Percentiles rank a stretch among this genome's conserved stretches.
These are phyloP conservation scores for Trichoderma polysporum DNA, from an alignment of 2,329 filamentous ascomycete genomes.

Conservation along the genomic window DNA sequence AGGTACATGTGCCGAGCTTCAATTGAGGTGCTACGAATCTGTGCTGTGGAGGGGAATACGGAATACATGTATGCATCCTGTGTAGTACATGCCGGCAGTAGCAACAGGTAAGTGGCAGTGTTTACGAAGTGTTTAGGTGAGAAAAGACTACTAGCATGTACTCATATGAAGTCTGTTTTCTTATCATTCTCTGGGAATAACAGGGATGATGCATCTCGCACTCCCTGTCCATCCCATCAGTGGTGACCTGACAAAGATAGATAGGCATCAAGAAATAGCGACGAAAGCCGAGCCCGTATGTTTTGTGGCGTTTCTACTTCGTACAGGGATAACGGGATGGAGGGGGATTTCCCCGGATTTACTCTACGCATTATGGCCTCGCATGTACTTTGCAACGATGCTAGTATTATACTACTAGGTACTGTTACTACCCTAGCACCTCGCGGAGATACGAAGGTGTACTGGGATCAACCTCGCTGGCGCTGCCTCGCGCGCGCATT, in stretches of 20 bases:
- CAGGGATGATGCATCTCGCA: neutral
- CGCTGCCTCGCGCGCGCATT: neutral
- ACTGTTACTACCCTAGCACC: neutral
- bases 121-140: neutral
- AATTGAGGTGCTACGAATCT: neutral
- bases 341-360: conserved; percentile 11
- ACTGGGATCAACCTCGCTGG: conserved; percentile 4
- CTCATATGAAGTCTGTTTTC: neutral
- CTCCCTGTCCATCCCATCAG: neutral
- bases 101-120: neutral
- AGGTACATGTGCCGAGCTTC: neutral
- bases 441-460: neutral
- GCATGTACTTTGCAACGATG: neutral
- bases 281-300: neutral
- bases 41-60: neutral
- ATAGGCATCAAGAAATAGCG: neutral
- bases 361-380: neutral
- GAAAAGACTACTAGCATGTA: neutral
- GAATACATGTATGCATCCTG: neutral
- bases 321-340: neutral
- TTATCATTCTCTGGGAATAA: neutral
- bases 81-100: neutral
- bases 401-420: neutral
- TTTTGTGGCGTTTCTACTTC: neutral
- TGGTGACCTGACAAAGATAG: neutral